Percentiles rank a stretch among this genome's conserved stretches.
Evolutionary conservation across 2,329 filamentous ascomycete species (phyloP).

Genomic region (Calonectria ilicicola): DNA sequence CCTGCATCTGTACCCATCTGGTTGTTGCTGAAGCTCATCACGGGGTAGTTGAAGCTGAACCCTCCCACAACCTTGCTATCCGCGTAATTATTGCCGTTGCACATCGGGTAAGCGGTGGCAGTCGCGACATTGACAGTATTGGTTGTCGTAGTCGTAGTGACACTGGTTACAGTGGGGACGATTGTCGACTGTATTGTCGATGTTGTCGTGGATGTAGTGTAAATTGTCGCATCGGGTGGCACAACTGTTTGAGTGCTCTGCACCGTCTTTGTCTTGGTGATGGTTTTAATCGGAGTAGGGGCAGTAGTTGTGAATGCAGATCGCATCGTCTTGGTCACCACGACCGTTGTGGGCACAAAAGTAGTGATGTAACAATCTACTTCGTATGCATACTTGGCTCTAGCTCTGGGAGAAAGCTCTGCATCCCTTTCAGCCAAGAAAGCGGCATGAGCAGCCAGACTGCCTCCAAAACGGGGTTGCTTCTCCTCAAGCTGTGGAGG

Average conservation of each 20-base stretch:
- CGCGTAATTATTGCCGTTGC: neutral
- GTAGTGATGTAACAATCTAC: neutral
- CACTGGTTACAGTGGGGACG: neutral
- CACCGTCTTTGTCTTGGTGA: neutral
- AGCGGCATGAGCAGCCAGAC: neutral
- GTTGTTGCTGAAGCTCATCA: neutral
- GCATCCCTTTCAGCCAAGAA: neutral
- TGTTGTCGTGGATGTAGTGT: neutral
- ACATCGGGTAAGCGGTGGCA: neutral
- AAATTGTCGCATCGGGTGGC: neutral
- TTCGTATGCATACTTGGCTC: neutral
- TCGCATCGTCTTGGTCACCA: neutral
- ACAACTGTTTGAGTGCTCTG: neutral
- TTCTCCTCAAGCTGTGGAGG: neutral
- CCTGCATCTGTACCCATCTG: neutral
- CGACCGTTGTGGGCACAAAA: neutral
- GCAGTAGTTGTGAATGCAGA: neutral
- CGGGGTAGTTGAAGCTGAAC: neutral
- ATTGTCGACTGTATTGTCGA: neutral
- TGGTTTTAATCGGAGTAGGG: neutral
- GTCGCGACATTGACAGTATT: neutral
- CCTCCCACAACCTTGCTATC: neutral
- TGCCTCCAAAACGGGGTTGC: neutral
- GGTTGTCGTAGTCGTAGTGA: neutral
- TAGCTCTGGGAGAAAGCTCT: neutral